A percentile compares a stretch with the other conserved stretches of the same genome.
phyloP scores from a whole-genome alignment of 2,329 filamentous ascomycete genomes.

The Chrysoporthe austroafricana region DNA sequence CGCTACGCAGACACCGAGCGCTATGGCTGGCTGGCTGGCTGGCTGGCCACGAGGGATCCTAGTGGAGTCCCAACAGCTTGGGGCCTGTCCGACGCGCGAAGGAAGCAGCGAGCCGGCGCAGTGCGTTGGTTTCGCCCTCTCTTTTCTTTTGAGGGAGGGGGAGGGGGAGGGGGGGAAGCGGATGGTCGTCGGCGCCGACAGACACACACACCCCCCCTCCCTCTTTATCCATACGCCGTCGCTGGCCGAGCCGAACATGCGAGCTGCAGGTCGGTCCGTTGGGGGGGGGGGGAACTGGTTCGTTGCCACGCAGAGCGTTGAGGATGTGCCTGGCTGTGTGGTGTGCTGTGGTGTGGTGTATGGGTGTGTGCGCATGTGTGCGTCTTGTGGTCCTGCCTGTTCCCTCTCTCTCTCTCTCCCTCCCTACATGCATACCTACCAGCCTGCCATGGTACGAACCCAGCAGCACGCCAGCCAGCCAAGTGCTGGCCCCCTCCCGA shows the following conservation, averaged over 20 bases:
- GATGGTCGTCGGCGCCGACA: too few species aligned
- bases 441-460: background rate
- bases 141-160: background rate
- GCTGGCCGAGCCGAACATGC: background rate
- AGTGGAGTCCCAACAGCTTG: constrained; percentile 23
- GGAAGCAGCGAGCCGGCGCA: constrained; percentile 12
- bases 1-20: background rate
- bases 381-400: background rate
- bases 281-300: too few species aligned
- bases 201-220: background rate
- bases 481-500: background rate
- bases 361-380: background rate
- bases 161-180: background rate
- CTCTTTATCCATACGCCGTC: background rate
- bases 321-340: background rate
- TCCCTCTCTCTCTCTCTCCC: background rate
- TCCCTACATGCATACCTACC: background rate
- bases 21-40: background rate
- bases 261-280: background rate
- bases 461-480: background rate
- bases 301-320: background rate
- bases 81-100: constrained; percentile 17
- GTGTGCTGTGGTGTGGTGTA: too few species aligned
- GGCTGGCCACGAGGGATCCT: background rate
- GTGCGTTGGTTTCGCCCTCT: background rate